Evolutionary conservation across 2,329 filamentous ascomycete species (phyloP).

Genomic region (Rutstroemia sp.): DNA sequence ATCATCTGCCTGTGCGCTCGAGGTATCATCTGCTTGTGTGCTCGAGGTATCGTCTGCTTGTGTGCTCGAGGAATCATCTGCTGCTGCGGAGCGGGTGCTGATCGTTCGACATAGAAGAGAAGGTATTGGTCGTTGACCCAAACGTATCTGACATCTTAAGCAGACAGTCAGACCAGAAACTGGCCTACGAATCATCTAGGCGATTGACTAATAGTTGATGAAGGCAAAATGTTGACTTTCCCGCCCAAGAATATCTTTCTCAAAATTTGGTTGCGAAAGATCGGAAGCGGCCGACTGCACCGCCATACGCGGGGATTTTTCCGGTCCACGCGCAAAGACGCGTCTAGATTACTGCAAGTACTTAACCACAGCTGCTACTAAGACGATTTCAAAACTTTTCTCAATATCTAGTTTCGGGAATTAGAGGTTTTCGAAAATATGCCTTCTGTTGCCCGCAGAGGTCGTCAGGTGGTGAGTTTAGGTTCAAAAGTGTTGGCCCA

Average conservation of each 20-base stretch:
- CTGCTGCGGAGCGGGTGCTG: not conserved
- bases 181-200: slow-evolving; percentile 29
- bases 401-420: not conserved
- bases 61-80: not conserved
- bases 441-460: not conserved
- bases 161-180: slow-evolving; percentile 24
- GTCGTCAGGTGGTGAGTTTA: slow-evolving; percentile 1
- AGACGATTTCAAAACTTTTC: not conserved
- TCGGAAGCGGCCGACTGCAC: not conserved
- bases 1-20: not conserved
- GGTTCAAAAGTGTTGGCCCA: not conserved
- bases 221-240: not conserved
- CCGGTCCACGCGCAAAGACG: not conserved
- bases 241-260: not conserved
- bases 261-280: not conserved
- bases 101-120: slow-evolving; percentile 9
- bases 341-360: not conserved
- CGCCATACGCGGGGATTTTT: not conserved
- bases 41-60: not conserved
- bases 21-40: not conserved
- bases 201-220: slow-evolving; percentile 11
- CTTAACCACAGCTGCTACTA: not conserved
- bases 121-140: slow-evolving; percentile 14
- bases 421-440: not conserved
- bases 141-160: slow-evolving; percentile 27